phyloP scores from a whole-genome alignment of 805 yeast species.

The Hanseniaspora nectarophila region DNA sequence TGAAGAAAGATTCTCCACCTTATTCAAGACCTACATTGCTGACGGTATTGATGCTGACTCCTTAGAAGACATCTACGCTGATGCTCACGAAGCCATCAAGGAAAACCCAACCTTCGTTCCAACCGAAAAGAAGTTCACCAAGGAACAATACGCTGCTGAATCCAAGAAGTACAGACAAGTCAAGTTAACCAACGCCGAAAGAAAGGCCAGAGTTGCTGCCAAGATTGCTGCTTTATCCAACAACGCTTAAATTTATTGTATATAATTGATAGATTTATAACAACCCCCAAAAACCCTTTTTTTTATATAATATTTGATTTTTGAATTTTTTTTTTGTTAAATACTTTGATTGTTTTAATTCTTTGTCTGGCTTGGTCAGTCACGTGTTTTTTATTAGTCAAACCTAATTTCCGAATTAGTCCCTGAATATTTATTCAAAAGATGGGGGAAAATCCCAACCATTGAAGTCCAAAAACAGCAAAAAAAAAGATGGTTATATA shows the following conservation, averaged over 20 bases:
- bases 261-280: neutral
- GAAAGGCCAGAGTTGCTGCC: constrained; percentile 76
- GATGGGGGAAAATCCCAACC: too few species aligned
- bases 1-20: constrained; percentile 96
- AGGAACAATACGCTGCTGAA: constrained; percentile 95
- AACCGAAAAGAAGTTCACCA: constrained; percentile 85
- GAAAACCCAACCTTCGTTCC: constrained; percentile 87
- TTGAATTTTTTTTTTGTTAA: neutral
- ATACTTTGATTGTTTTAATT: neutral
- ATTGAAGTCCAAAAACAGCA: neutral
- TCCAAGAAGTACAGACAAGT: constrained; percentile 80
- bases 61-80: constrained; percentile 86
- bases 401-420: neutral
- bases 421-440: too few species aligned
- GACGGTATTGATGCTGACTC: constrained; percentile 96
- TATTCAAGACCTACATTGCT: constrained; percentile 91
- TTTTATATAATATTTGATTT: too few species aligned
- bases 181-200: constrained; percentile 85
- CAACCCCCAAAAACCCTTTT: neutral
- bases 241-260: constrained; percentile 20
- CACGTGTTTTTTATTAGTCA: neutral
- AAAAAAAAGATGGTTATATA: neutral
- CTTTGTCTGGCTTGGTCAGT: too few species aligned
- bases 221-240: constrained; percentile 85
- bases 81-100: constrained; percentile 93